Evolutionary conservation across 2,329 filamentous ascomycete genomes (phyloP), one percentile per base, ranked within the genome.

Genomic region (Pyricularia grisea): DNA sequence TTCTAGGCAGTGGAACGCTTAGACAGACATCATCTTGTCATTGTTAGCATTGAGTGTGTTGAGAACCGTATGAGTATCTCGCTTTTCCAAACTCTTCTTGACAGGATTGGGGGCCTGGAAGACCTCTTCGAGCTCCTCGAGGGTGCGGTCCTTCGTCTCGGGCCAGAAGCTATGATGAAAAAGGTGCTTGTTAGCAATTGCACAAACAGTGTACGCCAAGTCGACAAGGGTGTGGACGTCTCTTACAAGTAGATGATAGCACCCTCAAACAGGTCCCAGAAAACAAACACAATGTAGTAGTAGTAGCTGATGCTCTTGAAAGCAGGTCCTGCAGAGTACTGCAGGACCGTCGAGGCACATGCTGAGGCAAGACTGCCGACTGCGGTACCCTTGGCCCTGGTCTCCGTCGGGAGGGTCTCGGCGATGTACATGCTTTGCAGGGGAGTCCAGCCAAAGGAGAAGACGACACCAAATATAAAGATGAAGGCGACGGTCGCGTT

Each of bases 101-200:
- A 69, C 70, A 23, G 82, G 82, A 72, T 83, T 79, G 2, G 74
- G 77, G 0, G 81, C 79, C n/a, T 78, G 76, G 72, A 84, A 84
- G 31, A 87, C 84, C 69, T 82, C 81, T 9, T 83, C 81, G 69
- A 87, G 70, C 74, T 87, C 84, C 76, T 87, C 85, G 36, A 87
- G 78, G 27, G 84, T 82, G 5, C 80, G 76, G n/a, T 79, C 79
- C 73, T 82, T 83, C 1, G 81, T 83, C 74, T 83, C 81, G 0
- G 80, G 80, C 72, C 81, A 86, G 72, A 83, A 81, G 71, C 67
- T 68, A 17, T 2, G 6, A 30, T 2, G 23, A 11, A 20, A 17
- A 23, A 36, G 9, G 4, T 36, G 20, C 0, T 9, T 63, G 67
- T 68, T 68, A 68, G 67, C 20, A 83, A 81, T 28, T 28, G 27